These are phyloP conservation scores for Gonapodya prolifera DNA, from an alignment of 192 early-diverging fungal species.

Conservation along the genomic window DNA sequence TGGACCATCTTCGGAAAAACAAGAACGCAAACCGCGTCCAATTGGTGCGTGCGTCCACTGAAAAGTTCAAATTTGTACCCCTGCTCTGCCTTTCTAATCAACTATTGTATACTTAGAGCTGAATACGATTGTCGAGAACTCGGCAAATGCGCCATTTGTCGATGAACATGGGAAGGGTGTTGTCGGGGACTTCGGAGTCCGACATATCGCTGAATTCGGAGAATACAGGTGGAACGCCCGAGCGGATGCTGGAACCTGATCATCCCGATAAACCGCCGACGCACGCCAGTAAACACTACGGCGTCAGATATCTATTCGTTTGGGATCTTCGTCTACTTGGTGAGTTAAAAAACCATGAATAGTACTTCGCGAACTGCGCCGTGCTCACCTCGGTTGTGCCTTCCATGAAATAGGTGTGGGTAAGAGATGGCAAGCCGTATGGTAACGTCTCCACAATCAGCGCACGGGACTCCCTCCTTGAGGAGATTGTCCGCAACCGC, in stretches of 20 bases:
- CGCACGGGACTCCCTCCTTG: background rate
- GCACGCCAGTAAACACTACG: background rate
- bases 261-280: background rate
- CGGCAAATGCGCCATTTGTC: background rate
- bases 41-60: background rate
- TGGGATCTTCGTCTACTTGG: background rate
- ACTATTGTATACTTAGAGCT: too few species aligned
- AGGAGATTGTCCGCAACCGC: background rate
- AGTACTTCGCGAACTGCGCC: background rate
- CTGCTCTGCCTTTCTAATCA: background rate
- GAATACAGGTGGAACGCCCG: background rate
- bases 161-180: background rate
- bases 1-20: background rate
- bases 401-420: background rate
- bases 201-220: too few species aligned
- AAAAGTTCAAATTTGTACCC: background rate
- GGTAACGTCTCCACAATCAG: background rate
- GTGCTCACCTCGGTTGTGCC: background rate
- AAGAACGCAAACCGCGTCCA: background rate
- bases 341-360: background rate
- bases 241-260: background rate
- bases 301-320: background rate
- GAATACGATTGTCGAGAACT: background rate
- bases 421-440: background rate
- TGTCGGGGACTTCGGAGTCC: background rate